These are phyloP conservation scores for Westerdykella aurantiaca DNA, from an alignment of 2,329 filamentous ascomycete species.

Conservation along the genomic window DNA sequence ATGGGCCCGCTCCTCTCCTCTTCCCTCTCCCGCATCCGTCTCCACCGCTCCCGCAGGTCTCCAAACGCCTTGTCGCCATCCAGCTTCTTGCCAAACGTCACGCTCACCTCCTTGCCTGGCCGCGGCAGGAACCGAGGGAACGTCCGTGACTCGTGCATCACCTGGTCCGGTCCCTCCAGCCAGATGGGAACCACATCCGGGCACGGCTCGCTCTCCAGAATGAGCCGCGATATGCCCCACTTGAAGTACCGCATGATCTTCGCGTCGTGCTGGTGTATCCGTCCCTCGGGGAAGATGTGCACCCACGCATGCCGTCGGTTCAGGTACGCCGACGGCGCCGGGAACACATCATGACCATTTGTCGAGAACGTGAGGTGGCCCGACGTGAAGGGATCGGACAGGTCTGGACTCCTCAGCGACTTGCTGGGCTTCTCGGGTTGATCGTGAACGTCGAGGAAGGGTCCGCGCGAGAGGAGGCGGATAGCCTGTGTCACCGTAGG, in stretches of 20 bases:
- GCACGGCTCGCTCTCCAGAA: slow-evolving; percentile 80
- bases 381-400: slow-evolving; percentile 52
- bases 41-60: slow-evolving; percentile 70
- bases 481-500: slow-evolving; percentile 82
- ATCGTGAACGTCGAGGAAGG: slow-evolving; percentile 37
- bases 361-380: slow-evolving; percentile 58
- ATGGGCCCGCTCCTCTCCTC: slow-evolving; percentile 41
- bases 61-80: slow-evolving; percentile 72
- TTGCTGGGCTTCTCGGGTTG: slow-evolving; percentile 17
- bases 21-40: slow-evolving; percentile 53
- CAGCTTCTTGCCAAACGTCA: slow-evolving; percentile 74
- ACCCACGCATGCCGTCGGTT: slow-evolving; percentile 74
- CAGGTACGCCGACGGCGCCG: slow-evolving; percentile 65
- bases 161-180: slow-evolving; percentile 78
- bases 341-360: slow-evolving; percentile 59
- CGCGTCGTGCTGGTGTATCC: slow-evolving; percentile 78
- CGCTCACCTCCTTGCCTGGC: slow-evolving; percentile 60
- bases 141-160: slow-evolving; percentile 78
- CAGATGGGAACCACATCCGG: slow-evolving; percentile 92
- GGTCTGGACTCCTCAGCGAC: slow-evolving; percentile 25
- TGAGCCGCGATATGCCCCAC: slow-evolving; percentile 88
- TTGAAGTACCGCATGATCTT: slow-evolving; percentile 92
- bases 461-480: slow-evolving; percentile 64
- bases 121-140: slow-evolving; percentile 81
- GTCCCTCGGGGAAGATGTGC: slow-evolving; percentile 93